A percentile compares a stretch with the other conserved stretches of the same genome.
Conservation (phyloP, 331 rosid genomes). For the Rosa hybrid region DNA sequence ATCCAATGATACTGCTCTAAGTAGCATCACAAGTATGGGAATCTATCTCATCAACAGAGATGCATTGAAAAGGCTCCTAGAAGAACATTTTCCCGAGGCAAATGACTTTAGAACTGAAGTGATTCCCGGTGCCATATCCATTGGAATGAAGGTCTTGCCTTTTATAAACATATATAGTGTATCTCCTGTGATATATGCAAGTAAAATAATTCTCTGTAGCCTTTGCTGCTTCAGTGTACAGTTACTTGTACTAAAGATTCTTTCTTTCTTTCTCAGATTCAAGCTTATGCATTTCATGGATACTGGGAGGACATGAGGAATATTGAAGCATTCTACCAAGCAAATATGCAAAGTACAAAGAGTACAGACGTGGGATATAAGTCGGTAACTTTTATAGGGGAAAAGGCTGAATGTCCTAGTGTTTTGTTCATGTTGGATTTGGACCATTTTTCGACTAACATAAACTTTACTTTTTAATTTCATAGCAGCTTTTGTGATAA, state of each 20-base stretch:
- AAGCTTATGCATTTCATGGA: conserved; percentile 36
- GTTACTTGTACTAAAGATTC: neutral
- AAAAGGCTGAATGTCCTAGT: conserved; percentile 21
- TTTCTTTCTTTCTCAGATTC: conserved; percentile 22
- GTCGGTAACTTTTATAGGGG: conserved; percentile 22
- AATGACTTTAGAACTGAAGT: conserved; percentile 42
- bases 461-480: conserved; percentile 12
- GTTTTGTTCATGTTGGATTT: neutral
- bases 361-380: conserved; percentile 26
- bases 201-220: neutral
- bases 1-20: conserved; percentile 6
- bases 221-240: neutral
- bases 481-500: conserved; percentile 34
- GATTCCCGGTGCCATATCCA: conserved; percentile 41
- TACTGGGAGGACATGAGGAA: conserved; percentile 49
- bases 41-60: conserved; percentile 35
- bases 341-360: conserved; percentile 41
- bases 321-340: conserved; percentile 40
- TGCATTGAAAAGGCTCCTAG: conserved; percentile 28
- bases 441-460: conserved; percentile 9
- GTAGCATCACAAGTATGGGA: conserved; percentile 38
- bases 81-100: conserved; percentile 30
- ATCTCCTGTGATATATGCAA: neutral
- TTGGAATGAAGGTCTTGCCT: conserved; percentile 42
- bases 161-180: neutral